Evolutionary conservation across 2,329 filamentous ascomycete genomes (phyloP).

Genomic region (Microdochium trichocladiopsis): DNA sequence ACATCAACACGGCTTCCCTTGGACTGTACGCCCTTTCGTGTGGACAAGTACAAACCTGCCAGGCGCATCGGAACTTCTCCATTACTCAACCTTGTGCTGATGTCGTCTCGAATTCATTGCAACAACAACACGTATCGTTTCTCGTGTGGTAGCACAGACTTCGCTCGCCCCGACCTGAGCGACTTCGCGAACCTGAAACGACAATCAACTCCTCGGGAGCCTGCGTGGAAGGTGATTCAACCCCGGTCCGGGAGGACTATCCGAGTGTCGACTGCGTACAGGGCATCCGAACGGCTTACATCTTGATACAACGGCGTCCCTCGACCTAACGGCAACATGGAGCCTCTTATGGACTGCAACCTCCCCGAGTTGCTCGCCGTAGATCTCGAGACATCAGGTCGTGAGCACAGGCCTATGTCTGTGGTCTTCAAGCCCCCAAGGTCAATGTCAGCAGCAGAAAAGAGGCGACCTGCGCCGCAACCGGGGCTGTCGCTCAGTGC

Average conservation of each 20-base stretch:
- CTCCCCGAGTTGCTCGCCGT: conserved; percentile 49
- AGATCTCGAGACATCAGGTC: conserved; percentile 40
- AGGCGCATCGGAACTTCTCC: neutral
- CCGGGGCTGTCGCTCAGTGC: conserved; percentile 12
- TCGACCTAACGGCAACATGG: conserved; percentile 7
- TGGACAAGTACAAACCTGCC: neutral
- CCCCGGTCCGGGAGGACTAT: neutral
- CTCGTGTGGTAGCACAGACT: neutral
- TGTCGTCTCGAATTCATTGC: neutral
- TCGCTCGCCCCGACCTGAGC: neutral
- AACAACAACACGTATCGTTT: neutral
- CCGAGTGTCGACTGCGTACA: neutral
- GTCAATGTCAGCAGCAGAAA: conserved; percentile 21
- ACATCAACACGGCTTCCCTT: neutral
- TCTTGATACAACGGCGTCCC: no score
- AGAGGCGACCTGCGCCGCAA: conserved; percentile 14
- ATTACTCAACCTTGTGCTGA: neutral
- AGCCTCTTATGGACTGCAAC: conserved; percentile 31
- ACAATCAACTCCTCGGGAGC: neutral
- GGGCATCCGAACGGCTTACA: no score
- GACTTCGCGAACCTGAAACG: neutral
- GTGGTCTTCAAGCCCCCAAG: neutral
- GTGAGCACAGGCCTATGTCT: neutral
- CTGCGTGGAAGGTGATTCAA: neutral
- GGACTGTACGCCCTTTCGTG: neutral